Evolutionary conservation across 768 basidiomycete genomes (phyloP).

Genomic region (Xerocomus brunneocitrinus): DNA sequence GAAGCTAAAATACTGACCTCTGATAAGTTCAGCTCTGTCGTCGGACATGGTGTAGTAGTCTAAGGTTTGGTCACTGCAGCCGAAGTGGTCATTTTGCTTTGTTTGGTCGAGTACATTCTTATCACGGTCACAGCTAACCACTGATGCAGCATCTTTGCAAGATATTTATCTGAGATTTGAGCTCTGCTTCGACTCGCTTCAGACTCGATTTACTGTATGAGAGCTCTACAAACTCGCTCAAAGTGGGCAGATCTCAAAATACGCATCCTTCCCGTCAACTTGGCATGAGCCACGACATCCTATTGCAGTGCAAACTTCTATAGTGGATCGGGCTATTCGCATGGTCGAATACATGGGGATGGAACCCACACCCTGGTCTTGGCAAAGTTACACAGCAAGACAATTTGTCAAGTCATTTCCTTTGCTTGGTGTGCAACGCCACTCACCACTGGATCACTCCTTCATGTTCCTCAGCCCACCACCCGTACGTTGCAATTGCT

Average conservation of each 20-base stretch:
- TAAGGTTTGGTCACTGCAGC: neutral
- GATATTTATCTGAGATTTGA: neutral
- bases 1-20: constrained; percentile 19
- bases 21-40: constrained; percentile 32
- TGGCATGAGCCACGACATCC: no score
- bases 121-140: no score
- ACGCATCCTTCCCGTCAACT: no score
- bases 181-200: no score
- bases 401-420: neutral
- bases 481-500: neutral
- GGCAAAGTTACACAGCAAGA: no score
- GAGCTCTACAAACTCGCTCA: no score
- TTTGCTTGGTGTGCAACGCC: neutral
- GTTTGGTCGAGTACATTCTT: constrained; percentile 1
- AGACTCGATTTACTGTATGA: no score
- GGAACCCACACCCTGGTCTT: neutral
- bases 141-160: no score
- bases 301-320: no score
- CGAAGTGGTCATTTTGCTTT: constrained; percentile 7
- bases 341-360: neutral
- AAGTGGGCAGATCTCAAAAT: no score
- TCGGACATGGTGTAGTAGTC: constrained; percentile 29
- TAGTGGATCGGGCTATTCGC: neutral
- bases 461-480: neutral
- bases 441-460: neutral